Evolutionary conservation across 2,329 filamentous ascomycete species (phyloP), one percentile per base, ranked within the genome.

Genomic region (Zymoseptoria brevis): DNA sequence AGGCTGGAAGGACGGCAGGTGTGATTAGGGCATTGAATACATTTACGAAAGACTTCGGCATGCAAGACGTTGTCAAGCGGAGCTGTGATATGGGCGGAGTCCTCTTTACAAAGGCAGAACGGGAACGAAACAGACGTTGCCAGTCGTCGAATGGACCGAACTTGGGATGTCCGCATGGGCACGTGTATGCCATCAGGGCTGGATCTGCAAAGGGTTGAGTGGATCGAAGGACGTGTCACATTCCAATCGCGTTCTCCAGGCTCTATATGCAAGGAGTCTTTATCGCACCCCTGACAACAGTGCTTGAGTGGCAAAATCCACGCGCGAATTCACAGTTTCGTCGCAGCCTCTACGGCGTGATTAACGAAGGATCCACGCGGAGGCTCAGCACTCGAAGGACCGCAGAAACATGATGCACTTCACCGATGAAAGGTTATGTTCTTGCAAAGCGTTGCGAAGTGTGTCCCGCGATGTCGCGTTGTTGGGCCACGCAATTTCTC

Each of bases 1-100:
- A 1, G 94, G 94, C 0, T 96, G 89, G 87, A 83, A 80, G 72
- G 85, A 87, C 77, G 85, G 85, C 19, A 76, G 84, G 58, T 87
- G 85, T 72, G 84, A 83, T 75, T 85, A 71, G 74, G 26, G 21
- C 8, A 11, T 53, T 29, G 51, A 26, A 45, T n/a, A 7, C 35
- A n/a, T 45, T 52, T 16, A n/a, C 5, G 13, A 19, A 22, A 52
- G n/a, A 52, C 24, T 52, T 16, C 35, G 35, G 35, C 35, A 45
- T 45, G 35, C 35, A 16, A 41, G 35, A 16, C 35, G 16, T 41
- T 26, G 26, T 29, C 7, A 29, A 29, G 26, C 26, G 8, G 26
- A 29, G 26, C 7, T 29, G 26, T 8, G 26, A 29, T 29, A 29
- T 29, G 26, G 26, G 26, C 26, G 26, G 8, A 8, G 8, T 29